Conservation (phyloP, 306 rosid genomes). For the Cicer pinnatifidum region DNA sequence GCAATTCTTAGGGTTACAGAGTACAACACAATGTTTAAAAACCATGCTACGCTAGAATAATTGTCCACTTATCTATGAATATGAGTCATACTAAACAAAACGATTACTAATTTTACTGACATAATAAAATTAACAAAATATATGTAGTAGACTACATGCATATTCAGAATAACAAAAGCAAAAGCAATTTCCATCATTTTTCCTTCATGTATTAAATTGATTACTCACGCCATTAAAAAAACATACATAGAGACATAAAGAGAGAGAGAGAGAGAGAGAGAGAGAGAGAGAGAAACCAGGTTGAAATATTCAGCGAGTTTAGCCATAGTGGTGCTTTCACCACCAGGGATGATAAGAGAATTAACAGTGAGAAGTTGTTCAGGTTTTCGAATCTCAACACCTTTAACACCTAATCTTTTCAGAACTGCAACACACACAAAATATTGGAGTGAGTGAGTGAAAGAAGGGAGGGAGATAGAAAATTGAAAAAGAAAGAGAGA, state of each 20-base stretch:
- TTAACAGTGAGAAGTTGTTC: conserved; percentile 76
- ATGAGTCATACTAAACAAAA: not conserved
- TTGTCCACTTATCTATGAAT: not conserved
- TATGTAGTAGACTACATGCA: not conserved
- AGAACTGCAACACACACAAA: conserved; percentile 56
- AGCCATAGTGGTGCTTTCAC: conserved; percentile 98
- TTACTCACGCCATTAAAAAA: not conserved
- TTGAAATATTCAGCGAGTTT: conserved; percentile 90
- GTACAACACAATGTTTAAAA: not conserved
- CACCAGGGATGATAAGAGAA: conserved; percentile 93
- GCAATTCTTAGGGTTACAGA: not conserved
- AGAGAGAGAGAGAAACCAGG: conserved; percentile 52
- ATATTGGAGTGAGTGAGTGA: not conserved
- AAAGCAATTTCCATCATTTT: not conserved
- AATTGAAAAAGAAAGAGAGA: not conserved
- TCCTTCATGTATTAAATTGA: not conserved
- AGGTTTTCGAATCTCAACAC: conserved; percentile 85
- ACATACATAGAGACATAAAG: not conserved
- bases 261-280: not conserved
- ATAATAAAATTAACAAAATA: not conserved
- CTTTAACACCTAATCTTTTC: conserved; percentile 85
- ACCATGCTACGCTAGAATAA: not conserved
- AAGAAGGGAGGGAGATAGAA: not conserved
- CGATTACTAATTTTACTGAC: not conserved
- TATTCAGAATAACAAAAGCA: not conserved